Conservation (phyloP, 352 stramenopile species). For the Pythium monospermum region DNA sequence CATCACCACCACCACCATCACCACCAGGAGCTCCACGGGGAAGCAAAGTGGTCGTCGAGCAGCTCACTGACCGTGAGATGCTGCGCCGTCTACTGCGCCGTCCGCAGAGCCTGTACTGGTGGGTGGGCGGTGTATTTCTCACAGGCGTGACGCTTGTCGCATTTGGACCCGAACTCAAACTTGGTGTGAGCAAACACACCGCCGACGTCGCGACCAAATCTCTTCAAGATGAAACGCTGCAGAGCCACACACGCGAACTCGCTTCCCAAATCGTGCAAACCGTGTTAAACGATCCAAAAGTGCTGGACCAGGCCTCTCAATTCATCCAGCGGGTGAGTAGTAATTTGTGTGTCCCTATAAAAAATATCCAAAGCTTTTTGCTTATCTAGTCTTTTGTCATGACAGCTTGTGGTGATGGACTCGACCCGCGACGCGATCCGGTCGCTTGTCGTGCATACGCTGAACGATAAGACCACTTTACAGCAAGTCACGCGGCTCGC, state of each 20-base stretch:
- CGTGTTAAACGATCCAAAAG: slow-evolving; percentile 80
- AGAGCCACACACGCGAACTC: slow-evolving; percentile 63
- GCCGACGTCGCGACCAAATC: slow-evolving; percentile 77
- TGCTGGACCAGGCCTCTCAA: slow-evolving; percentile 68
- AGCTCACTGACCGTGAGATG: slow-evolving; percentile 44
- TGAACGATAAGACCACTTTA: slow-evolving; percentile 58
- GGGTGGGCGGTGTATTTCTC: slow-evolving; percentile 36
- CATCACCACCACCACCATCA: neutral
- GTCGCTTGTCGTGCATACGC: slow-evolving; percentile 44
- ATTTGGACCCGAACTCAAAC: slow-evolving; percentile 70
- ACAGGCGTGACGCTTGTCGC: slow-evolving; percentile 52
- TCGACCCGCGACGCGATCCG: slow-evolving; percentile 49
- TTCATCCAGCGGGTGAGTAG: slow-evolving; percentile 71
- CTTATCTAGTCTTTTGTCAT: neutral
- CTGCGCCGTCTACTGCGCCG: slow-evolving; percentile 26
- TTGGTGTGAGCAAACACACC: slow-evolving; percentile 78
- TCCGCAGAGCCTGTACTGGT: slow-evolving; percentile 55
- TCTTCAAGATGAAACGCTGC: slow-evolving; percentile 79
- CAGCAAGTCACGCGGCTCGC: slow-evolving; percentile 43
- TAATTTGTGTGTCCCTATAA: neutral
- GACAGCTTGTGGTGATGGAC: slow-evolving; percentile 67
- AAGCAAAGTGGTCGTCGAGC: too few relatives aligned
- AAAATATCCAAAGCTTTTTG: too few relatives aligned
- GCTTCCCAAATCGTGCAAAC: slow-evolving; percentile 85
- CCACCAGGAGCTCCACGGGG: too few relatives aligned